Base-by-base conservation (phyloP, 1,284 basidiomycete species). In the Rhizopogon parksii region DNA sequence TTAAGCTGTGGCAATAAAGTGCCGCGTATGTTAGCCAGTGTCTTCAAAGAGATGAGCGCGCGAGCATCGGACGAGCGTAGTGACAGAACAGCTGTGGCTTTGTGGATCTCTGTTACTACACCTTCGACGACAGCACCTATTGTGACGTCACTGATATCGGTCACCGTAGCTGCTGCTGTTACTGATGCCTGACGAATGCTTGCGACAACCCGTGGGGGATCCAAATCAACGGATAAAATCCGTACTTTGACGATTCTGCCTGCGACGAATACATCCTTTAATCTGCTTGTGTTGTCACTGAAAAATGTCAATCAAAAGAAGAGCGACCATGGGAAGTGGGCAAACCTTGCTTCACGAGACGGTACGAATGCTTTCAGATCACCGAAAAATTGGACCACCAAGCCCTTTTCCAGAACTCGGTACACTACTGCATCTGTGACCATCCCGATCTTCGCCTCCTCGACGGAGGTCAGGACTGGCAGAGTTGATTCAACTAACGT, bases 361-460 rank as follows among this genome's bases (percentile, higher is more conserved):
- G 92, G 91, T 1, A 99, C 79, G 47, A 89, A 74, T 0, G 91
- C 96, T 59, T 91, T 88, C 47, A 95, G 61, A 43, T 89, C 88
- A 57, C 94, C 95, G 66, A 90, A 99, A 59, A 96, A 91, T 65
- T 95, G 92, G 27, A 96, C 81, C 54, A 91, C 72, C 47, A 95
- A 71, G 54, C 82, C 78, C 64, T 88, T 94, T 17, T 91, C 88
- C 34, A 83, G 73, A 17, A 89, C 75, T 65, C 85, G 89, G 71
- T 84, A 87, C 34, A 99, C 79, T 5, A 93, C 88, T 2, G 85
- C 95, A 62, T 94, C 83, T 0, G 89, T 82, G 17, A 97, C 72
- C 48, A 82, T 68, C 11, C 93, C 95, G 7, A 80, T 72, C 59
- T 79, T 75, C 27, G 83, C 85, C 53, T 90, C 85, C 40, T 85